Evolutionary conservation across 1,139 yeast species (phyloP), one percentile per base, ranked within the genome.

Genomic region (Geotrichum macrosporum): DNA sequence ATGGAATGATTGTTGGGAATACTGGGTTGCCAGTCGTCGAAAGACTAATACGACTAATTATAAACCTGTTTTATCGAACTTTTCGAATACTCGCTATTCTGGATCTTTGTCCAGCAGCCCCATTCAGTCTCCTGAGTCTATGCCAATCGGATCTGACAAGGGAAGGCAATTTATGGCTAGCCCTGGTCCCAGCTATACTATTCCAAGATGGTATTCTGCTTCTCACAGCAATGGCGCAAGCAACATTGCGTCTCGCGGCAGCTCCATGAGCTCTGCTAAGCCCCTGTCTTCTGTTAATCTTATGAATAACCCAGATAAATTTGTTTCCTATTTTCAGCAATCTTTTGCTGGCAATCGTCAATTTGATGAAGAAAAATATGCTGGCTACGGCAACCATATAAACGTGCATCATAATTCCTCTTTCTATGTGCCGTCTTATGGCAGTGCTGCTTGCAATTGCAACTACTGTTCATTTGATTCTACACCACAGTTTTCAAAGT

Each of bases 1-100:
- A 43, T 69, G 73, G 72, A 56, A 64, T 41, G 60, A 62, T 40
- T 65, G 67, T 52, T 69, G 69, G 69, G 47, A 50, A 22, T 47
- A 51, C 42, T 57, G 57, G 57, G 47, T 52, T 21, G 48, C 51
- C 35, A 53, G 48, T 35, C 44, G 42, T 30, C 40, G 48, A 41
- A 50, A 50, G 32, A 33, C 50, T 26, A 18, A 29, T 5, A 20
- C 43, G 22, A 31, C 46, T 12, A 12, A 38, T 4, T 35, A 42
- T 29, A 41, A 34, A 10, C 20, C 46, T 12, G 10, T 40, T 13
- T 26, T 38, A 15, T 27, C 37, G 19, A 15, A 22, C 32, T 29
- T 34, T 15, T 19, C 41, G 35, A 19, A 33, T 24, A 4, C 43
- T 13, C 45, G 43, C 39, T 33, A 41, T 26, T 32, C 48, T 31